Conservation (phyloP, 2,329 filamentous ascomycete species). For the Fusarium newnesense region DNA sequence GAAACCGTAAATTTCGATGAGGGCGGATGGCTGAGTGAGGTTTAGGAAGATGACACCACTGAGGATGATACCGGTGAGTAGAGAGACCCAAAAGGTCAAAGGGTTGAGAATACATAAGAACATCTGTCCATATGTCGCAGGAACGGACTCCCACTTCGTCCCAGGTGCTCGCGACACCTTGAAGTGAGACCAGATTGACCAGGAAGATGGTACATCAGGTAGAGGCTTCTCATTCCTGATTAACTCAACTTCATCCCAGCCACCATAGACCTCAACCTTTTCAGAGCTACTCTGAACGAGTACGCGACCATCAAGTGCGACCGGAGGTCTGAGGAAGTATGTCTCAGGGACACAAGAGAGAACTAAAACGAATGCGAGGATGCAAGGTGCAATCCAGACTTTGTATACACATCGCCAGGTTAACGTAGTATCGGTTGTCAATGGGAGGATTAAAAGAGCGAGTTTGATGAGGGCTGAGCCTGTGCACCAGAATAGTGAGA, state of each 20-base stretch:
- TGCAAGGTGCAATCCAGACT: constrained; percentile 7
- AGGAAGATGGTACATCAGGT: background rate
- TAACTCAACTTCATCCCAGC: constrained; percentile 11
- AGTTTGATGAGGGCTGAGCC: constrained; percentile 23
- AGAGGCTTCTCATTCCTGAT: constrained; percentile 1
- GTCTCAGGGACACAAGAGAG: constrained; percentile 27
- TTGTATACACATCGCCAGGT: constrained; percentile 22
- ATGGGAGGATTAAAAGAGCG: background rate
- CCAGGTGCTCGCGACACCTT: constrained; percentile 18
- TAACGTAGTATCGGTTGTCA: background rate
- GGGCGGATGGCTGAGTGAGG: constrained; percentile 9
- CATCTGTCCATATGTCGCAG: constrained; percentile 33
- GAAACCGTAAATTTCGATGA: fast-evolving
- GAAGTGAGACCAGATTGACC: background rate
- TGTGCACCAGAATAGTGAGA: constrained; percentile 23
- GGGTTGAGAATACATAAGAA: constrained; percentile 33
- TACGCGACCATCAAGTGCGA: constrained; percentile 19
- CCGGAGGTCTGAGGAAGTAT: constrained; percentile 27
- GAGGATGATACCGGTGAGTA: constrained; percentile 24
- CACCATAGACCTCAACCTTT: constrained; percentile 19
- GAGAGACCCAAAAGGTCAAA: constrained; percentile 34
- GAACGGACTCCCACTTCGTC: constrained; percentile 3
- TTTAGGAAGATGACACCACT: constrained; percentile 23
- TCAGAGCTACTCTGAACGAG: constrained; percentile 20
- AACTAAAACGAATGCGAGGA: background rate